phyloP scores from a whole-genome alignment of 2,329 filamentous ascomycete species.

The Trichophyton schoenleinii region DNA sequence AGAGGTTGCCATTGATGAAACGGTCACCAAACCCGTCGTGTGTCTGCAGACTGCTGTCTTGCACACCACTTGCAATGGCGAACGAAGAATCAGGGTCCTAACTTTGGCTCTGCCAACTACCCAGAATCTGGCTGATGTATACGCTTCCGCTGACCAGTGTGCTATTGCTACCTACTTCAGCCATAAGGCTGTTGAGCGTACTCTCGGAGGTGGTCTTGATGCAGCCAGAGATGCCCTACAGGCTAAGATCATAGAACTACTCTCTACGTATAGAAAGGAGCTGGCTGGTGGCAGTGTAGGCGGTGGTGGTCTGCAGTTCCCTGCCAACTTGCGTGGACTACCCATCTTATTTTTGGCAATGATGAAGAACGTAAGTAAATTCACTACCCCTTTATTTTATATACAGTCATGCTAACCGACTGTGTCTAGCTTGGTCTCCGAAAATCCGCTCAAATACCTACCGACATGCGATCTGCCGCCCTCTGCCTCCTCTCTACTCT shows the following conservation, averaged over 20 bases:
- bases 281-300: slow-evolving; percentile 92
- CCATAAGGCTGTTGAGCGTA: slow-evolving; percentile 92
- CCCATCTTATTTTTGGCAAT: slow-evolving; percentile 84
- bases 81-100: slow-evolving; percentile 86
- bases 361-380: slow-evolving; percentile 74
- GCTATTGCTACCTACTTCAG: slow-evolving; percentile 90
- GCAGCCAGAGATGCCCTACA: slow-evolving; percentile 83
- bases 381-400: not conserved
- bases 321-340: slow-evolving; percentile 76
- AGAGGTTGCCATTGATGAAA: slow-evolving; percentile 96
- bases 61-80: slow-evolving; percentile 95
- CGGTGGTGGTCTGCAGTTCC: slow-evolving; percentile 80
- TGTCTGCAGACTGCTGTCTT: slow-evolving; percentile 90
- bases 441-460: slow-evolving; percentile 86
- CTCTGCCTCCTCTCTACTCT: slow-evolving; percentile 90
- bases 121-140: slow-evolving; percentile 76
- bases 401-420: slow-evolving; percentile 7
- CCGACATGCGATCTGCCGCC: slow-evolving; percentile 83
- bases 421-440: slow-evolving; percentile 54
- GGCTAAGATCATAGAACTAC: slow-evolving; percentile 78
- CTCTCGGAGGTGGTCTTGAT: slow-evolving; percentile 74
- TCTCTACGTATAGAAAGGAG: slow-evolving; percentile 95
- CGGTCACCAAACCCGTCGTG: slow-evolving; percentile 75
- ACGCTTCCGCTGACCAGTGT: slow-evolving; percentile 86
- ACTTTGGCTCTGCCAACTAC: slow-evolving; percentile 89